Base-by-base conservation (phyloP, 2,329 filamentous ascomycete genomes). In the Aureobasidium melanogenum region DNA sequence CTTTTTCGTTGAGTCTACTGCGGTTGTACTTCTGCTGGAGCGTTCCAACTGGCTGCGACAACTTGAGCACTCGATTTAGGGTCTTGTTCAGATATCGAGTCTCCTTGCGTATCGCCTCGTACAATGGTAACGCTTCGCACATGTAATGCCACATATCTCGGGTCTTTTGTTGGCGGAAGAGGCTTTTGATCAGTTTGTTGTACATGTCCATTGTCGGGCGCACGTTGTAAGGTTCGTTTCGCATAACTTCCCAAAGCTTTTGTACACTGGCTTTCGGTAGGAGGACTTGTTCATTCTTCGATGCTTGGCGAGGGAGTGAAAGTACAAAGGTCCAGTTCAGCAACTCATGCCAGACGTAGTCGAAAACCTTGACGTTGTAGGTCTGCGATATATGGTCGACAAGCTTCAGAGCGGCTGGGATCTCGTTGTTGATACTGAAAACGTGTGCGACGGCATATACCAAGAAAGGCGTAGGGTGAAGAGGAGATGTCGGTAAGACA, bases 361-460 rank as follows among this genome's bases (percentile, higher is more conserved):
- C 67, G 0, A 83, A 74, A 39, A 93, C 83, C 1, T 75, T 64
- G 26, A 93, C 73, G 1, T 75, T 64, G 71, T 88, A 89, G 7
- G 76, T 75, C 1, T 73, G 73, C 0, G 88, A 86, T 51, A 92
- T 71, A 66, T 82, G 82, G 63, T 88, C 80, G 14, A 91, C 73
- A 0, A 88, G 68, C 43, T 81, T 78, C 28, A 87, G 68, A 14
- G 84, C 88, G 1, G 79, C 76, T 0, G 77, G 70, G 4, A 91
- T 77, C 60, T 86, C 79, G 51, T 82, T 85, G 71, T 87, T 89
- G 63, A 79, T 80, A n/a, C 87, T 82, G 64, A 87, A 88, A 1
- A 79, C 77, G 68, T 90, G 85, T 6, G 87, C 86, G n/a, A 92
- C 74, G 9, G 86, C 81, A 60, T 82, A 77, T 24, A 93, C 77